These are phyloP conservation scores for Penicillium soppii DNA, from an alignment of 495 filamentous ascomycete species.

Conservation along the genomic window DNA sequence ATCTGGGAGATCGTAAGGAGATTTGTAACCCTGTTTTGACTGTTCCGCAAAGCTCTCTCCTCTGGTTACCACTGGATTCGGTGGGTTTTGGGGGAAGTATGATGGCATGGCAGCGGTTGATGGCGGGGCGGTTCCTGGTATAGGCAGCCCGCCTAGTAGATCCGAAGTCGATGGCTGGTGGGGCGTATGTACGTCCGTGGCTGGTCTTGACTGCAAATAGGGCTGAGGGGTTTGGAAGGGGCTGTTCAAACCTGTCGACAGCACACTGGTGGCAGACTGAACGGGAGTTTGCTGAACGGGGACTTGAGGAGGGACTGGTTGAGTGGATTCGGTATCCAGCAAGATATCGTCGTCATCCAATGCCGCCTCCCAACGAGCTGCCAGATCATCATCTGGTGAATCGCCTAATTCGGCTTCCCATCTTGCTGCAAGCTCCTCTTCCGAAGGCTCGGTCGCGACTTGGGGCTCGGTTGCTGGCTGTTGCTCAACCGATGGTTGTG, in stretches of 20 bases:
- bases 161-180: conserved; percentile 47
- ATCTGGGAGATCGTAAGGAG: conserved; percentile 92
- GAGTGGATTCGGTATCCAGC: conserved; percentile 56
- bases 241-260: conserved; percentile 21
- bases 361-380: conserved; percentile 80
- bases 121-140: conserved; percentile 25
- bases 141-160: conserved; percentile 31
- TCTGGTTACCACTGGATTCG: conserved; percentile 37
- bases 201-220: conserved; percentile 16
- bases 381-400: conserved; percentile 58
- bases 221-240: conserved; percentile 34
- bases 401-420: conserved; percentile 82
- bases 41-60: conserved; percentile 83
- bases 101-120: conserved; percentile 35
- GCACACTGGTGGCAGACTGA: conserved; percentile 3
- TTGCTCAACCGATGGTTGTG: conserved; percentile 14
- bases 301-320: conserved; percentile 28
- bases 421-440: conserved; percentile 69
- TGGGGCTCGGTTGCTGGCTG: conserved; percentile 20
- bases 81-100: conserved; percentile 39
- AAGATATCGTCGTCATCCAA: conserved; percentile 81
- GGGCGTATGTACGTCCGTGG: conserved; percentile 35
- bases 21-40: conserved; percentile 85
- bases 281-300: conserved; percentile 14
- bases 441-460: conserved; percentile 30